A percentile compares a stretch with the other conserved stretches of the same genome.
Evolutionary conservation across 257 asterid genomes (phyloP).

Genomic region (Coffea eugenioides): DNA sequence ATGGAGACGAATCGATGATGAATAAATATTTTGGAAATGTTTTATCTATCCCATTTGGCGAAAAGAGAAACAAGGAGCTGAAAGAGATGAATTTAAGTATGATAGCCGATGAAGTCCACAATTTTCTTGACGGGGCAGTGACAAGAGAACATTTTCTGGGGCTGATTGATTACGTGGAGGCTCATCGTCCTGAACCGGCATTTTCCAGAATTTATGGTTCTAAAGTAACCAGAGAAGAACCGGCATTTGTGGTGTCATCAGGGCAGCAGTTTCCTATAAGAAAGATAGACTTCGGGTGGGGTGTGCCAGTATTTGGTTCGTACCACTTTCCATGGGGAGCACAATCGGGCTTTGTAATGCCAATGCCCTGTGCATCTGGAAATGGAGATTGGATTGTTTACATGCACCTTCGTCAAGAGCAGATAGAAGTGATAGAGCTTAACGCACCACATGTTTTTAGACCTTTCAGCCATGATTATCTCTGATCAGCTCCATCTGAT

Average conservation of each 20-base stretch:
- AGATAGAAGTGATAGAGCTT: conserved; percentile 49
- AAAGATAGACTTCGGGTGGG: conserved; percentile 67
- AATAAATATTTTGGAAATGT: conserved; percentile 59
- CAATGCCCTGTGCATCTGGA: conserved; percentile 58
- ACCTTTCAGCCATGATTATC: conserved; percentile 40
- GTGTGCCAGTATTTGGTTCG: conserved; percentile 53
- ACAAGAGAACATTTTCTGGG: conserved; percentile 68
- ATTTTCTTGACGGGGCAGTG: conserved; percentile 30
- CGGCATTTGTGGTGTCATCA: conserved; percentile 62
- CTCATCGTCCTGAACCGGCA: conserved; percentile 51
- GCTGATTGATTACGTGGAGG: conserved; percentile 71
- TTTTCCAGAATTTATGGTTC: conserved; percentile 43
- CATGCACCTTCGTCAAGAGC: conserved; percentile 50
- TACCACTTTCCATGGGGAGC: conserved; percentile 74
- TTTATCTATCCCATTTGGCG: conserved; percentile 61
- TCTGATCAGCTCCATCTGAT: neutral
- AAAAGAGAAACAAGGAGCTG: conserved; percentile 36
- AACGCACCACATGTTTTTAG: conserved; percentile 41
- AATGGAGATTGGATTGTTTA: conserved; percentile 82
- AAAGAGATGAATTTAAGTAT: conserved; percentile 35
- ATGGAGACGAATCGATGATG: conserved; percentile 27
- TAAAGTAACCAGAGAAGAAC: conserved; percentile 37
- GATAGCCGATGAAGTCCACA: conserved; percentile 48
- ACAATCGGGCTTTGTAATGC: conserved; percentile 67
- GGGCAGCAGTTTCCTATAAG: conserved; percentile 48